Base-by-base conservation (phyloP, 176 grass and related monocot genomes). In the Urochloa ruziziensis region DNA sequence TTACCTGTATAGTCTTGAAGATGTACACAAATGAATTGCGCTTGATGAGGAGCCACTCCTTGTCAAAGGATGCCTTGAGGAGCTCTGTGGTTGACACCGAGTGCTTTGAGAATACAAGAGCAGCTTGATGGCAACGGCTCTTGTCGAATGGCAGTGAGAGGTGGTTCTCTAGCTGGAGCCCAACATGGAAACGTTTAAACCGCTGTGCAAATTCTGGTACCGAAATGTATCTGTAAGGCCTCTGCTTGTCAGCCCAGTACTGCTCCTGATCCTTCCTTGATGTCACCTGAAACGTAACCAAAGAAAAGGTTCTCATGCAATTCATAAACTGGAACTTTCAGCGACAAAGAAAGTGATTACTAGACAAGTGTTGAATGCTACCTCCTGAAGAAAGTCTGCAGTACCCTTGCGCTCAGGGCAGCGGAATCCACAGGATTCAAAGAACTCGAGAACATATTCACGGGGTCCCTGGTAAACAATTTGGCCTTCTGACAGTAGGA, bases 331-430 rank as follows among this genome's bases (percentile, higher is more conserved):
- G 13, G 11, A 64, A 75, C 24, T 80, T 78, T 77, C 34, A 84
- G 21, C 49, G n/a, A 77, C 5, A 57, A 66, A 70, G 28, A 13
- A 78, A 53, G 61, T 65, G 30, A 77, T 48, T 44, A 66, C 14
- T 80, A 88, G 59, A 77, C 28, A 40, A 74, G 2, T 47, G 11
- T 1, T 32, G 23, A 77, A 39, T 83, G 37, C 54, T 76, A 97
- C 95, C 96, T 99, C 93, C 74, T 99, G 96, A 86, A 99, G 87
- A 85, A 99, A 99, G n/a, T 99, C 96, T 76, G 96, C 96, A 68
- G 96, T 92, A 24, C 96, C 96, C 86, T 99, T 99, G 67, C 96
- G 87, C 68, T 92, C 91, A 7, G 96, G 96, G 68, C 96, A 96
- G 42, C 69, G 46, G 59, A 99, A 99, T 67, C 93, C 93, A 2